Evolutionary conservation across 352 stramenopile species (phyloP).

Genomic region (Stramenopiles sp.): DNA sequence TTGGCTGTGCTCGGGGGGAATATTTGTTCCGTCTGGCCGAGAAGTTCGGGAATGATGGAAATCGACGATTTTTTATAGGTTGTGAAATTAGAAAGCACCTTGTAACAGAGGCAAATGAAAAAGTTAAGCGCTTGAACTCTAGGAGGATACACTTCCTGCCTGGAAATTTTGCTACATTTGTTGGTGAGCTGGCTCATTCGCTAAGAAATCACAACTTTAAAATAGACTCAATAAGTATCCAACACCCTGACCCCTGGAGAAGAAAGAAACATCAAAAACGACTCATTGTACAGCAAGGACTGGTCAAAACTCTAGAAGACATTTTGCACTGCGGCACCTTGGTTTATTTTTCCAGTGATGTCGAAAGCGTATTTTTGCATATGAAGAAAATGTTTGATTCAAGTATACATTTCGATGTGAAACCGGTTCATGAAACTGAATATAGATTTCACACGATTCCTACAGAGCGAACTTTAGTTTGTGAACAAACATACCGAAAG

Average conservation of each 20-base stretch:
- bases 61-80: background rate
- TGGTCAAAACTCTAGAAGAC: background rate
- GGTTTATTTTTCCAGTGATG: background rate
- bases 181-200: background rate
- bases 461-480: background rate
- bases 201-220: background rate
- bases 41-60: background rate
- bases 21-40: background rate
- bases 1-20: background rate
- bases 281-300: background rate
- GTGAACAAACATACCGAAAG: background rate
- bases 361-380: background rate
- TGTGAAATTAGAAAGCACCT: background rate
- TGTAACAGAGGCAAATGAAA: background rate
- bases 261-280: background rate
- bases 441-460: background rate
- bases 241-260: background rate
- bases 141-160: background rate
- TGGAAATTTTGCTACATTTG: background rate
- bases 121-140: background rate
- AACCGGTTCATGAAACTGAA: background rate
- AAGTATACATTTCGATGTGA: background rate
- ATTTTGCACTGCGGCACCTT: background rate
- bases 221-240: background rate
- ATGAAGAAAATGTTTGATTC: background rate